Evolutionary conservation across 2,329 filamentous ascomycete species (phyloP).

Genomic region (Coccinonectria pachysandricola): DNA sequence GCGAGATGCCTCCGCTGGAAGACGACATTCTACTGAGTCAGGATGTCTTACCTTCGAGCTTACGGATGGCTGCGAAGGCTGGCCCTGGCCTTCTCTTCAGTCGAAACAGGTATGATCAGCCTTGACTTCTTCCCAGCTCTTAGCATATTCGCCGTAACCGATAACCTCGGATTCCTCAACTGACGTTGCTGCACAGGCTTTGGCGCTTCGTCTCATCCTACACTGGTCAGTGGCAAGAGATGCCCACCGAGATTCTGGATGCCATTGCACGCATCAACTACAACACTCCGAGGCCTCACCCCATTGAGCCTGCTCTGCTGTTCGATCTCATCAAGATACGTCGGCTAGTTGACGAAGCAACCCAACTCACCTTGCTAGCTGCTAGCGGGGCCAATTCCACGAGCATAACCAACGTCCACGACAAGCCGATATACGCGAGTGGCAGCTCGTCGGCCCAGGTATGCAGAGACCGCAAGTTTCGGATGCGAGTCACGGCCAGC

Average conservation of each 20-base stretch:
- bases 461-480: conserved; percentile 65
- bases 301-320: conserved; percentile 70
- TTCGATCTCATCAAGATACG: conserved; percentile 80
- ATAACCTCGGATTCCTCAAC: conserved; percentile 1
- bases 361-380: conserved; percentile 65
- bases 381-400: conserved; percentile 62
- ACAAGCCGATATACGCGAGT: conserved; percentile 10
- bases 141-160: conserved; percentile 1
- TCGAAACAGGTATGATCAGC: conserved; percentile 60
- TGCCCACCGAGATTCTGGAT: conserved; percentile 70
- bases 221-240: conserved; percentile 73
- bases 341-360: conserved; percentile 68
- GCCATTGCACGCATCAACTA: conserved; percentile 71
- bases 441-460: conserved; percentile 29
- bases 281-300: conserved; percentile 62
- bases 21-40: too few species aligned
- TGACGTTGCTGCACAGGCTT: conserved; percentile 43
- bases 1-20: too few species aligned
- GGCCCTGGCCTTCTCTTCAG: conserved; percentile 29
- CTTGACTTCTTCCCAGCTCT: neutral
- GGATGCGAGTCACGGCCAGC: conserved; percentile 71
- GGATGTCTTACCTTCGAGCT: too few species aligned
- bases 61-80: too few species aligned
- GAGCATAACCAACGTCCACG: conserved; percentile 46
- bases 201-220: conserved; percentile 80